These are phyloP conservation scores for Cryptosporidium muris DNA, from an alignment of 169 alveolate species.

Conservation along the genomic window DNA sequence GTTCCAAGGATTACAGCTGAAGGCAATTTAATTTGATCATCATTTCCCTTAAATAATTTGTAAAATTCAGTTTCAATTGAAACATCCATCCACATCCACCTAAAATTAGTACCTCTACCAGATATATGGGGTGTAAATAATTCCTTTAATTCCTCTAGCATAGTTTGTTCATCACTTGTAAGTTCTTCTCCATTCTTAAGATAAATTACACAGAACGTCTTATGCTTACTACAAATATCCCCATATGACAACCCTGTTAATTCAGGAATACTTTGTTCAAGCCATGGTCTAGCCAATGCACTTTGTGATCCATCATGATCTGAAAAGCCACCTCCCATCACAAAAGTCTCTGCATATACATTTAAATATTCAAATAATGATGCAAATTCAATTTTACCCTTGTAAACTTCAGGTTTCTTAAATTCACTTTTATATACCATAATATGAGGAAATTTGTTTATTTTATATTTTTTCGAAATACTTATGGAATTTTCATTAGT, in stretches of 20 bases:
- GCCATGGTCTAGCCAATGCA: constrained; percentile 87
- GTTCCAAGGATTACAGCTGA: constrained; percentile 85
- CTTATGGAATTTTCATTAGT: constrained; percentile 56
- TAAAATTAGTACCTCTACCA: constrained; percentile 81
- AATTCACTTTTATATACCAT: constrained; percentile 83
- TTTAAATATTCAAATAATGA: constrained; percentile 93
- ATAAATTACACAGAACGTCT: constrained; percentile 84
- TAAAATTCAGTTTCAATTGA: constrained; percentile 80
- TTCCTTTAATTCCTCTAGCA: constrained; percentile 82
- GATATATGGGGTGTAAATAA: constrained; percentile 82
- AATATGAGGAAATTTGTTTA: constrained; percentile 86
- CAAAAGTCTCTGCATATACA: constrained; percentile 94
- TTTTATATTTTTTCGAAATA: constrained; percentile 84
- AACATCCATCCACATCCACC: constrained; percentile 88
- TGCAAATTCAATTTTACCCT: constrained; percentile 88
- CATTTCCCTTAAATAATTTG: constrained; percentile 75
- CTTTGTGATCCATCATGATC: constrained; percentile 77
- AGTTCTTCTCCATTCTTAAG: constrained; percentile 79
- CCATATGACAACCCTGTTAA: constrained; percentile 82
- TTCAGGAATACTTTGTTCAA: constrained; percentile 82
- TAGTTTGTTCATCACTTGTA: constrained; percentile 78
- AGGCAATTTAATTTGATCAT: constrained; percentile 75
- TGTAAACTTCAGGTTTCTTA: constrained; percentile 83
- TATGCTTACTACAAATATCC: constrained; percentile 85
- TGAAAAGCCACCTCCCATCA: constrained; percentile 92